These are phyloP conservation scores for Metarhizium guizhouense DNA, from an alignment of 2,329 filamentous ascomycete genomes.

Conservation along the genomic window DNA sequence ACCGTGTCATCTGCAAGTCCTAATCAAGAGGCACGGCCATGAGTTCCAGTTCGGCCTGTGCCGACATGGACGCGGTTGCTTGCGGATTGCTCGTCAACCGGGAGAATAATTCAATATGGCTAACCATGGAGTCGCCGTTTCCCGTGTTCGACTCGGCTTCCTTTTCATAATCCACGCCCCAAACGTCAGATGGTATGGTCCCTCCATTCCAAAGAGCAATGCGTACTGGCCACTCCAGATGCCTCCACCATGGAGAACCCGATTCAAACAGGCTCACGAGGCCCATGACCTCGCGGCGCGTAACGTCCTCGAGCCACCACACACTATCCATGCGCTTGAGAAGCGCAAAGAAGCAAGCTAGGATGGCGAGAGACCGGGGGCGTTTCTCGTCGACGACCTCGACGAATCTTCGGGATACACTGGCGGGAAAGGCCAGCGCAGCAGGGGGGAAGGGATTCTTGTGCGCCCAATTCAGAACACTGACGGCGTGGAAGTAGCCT, in stretches of 20 bases:
- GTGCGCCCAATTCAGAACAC: conserved; percentile 58
- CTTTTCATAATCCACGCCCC: conserved; percentile 43
- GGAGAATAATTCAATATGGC: conserved; percentile 31
- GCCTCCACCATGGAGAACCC: conserved; percentile 51
- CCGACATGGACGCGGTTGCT: conserved; percentile 17
- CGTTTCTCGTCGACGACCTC: conserved; percentile 49
- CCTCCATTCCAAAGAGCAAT: conserved; percentile 48
- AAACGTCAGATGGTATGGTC: conserved; percentile 45
- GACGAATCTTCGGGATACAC: conserved; percentile 51
- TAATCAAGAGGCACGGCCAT: conserved; percentile 24
- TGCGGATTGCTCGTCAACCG: conserved; percentile 24
- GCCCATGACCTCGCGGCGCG: conserved; percentile 55
- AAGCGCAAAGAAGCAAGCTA: conserved; percentile 59
- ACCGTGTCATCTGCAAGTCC: conserved; percentile 1
- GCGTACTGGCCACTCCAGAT: conserved; percentile 51
- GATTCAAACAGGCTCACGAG: conserved; percentile 50
- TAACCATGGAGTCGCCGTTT: conserved; percentile 27
- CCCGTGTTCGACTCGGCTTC: conserved; percentile 27
- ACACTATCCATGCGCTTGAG: conserved; percentile 51
- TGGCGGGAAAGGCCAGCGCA: conserved; percentile 54
- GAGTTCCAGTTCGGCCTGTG: conserved; percentile 22
- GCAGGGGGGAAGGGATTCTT: conserved; percentile 49
- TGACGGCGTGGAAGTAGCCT: conserved; percentile 55
- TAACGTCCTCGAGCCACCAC: conserved; percentile 65
- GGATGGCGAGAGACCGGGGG: conserved; percentile 53